Base-by-base conservation (phyloP, 2,329 filamentous ascomycete species). In the Alternaria gaisen region DNA sequence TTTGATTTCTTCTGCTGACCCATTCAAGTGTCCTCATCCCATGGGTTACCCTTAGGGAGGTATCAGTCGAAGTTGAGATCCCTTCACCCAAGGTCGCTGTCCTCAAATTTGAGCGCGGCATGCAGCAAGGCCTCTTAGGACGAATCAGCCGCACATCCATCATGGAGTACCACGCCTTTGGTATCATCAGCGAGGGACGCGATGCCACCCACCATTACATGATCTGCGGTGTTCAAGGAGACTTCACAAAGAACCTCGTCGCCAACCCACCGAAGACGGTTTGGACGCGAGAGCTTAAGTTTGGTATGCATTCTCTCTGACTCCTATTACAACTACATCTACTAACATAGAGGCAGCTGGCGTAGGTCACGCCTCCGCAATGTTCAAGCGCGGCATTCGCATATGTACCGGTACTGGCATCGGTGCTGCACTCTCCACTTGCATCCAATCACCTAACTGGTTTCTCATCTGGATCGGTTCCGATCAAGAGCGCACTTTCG, bases 381-480 rank as follows among this genome's bases (percentile, higher is more conserved):
- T 77, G 75, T 77, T 75, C 68, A 73, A 72, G 40, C 66, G 75
- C 42, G 75, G 75, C 3, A 77, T 77, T 41, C 75, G 75, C 22
- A 66, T 77, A 54, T 76, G 74, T 56, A 77, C 75, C 10, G 75
- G 75, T 28, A 77, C 75, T 1, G 75, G 75, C 24, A 77, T 77
- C 48, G 75, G 75, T 14, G 75, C 75, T 26, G 75, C 75, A 3
- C 66, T 77, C 3, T 75, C 73, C 1, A 77, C 75, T 14, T 77
- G 75, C 64, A 77, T 77, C 32, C 75, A 77, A 51, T 70, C 63
- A 14, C 72, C 72, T 9, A 67, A 77, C 59, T 77, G 75, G 75
- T 77, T 77, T 51, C 63, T 77, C 14, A 77, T 77, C 51, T 77
- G 75, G 75, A 77, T 77, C 38, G 75, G 75, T 12, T 77, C 74